Base-by-base conservation (phyloP, 2,329 filamentous ascomycete genomes). In the Lasiodiplodia gonubiensis region DNA sequence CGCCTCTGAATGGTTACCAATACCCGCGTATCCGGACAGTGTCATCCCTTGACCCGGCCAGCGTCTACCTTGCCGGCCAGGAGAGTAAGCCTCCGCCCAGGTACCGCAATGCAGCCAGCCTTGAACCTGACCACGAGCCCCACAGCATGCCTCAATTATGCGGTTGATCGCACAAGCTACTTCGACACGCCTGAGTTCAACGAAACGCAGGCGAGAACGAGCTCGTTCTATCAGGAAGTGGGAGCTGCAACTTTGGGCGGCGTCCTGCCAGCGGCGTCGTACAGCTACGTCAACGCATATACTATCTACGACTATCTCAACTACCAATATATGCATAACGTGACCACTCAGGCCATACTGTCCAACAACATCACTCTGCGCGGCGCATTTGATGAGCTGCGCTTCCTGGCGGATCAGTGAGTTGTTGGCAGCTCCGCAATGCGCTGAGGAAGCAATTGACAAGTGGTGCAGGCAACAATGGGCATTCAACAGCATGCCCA, bases 1-100 rank as follows among this genome's bases (percentile, higher is more conserved):
- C 77, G 55, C 87, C 87, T 0, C 72, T 89, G 42, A 74, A 79
- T 55, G 86, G 86, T 46, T 88, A 88, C 71, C 86, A 88, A 71
- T 88, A 88, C 73, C 79, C 85, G 8, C 78, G 77, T 35, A 81
- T 89, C 25, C 73, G 82, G 23, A 80, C 82, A 0, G 71, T 80
- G 1, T 77, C 80, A 11, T 70, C 71, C 1, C 71, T 78, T 1
- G 86, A 89, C 70, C 82, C 85, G 2, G 78, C 80, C 42, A 85
- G 80, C n/a, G 77, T 86, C 49, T 83, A 80, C 65, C 67, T 88
- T 6, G 77, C 80, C 25, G 87, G 86, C 2, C 77, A 81, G n/a
- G 71, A 76, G 33, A 77, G 80, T 63, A 37, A 16, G 46, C 64
- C 86, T 84, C 68, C 75, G 77, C 71, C 72, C 53, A 79, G 82